Conservation (phyloP, 2,329 filamentous ascomycete species). For the Aphanoascus verrucosus region DNA sequence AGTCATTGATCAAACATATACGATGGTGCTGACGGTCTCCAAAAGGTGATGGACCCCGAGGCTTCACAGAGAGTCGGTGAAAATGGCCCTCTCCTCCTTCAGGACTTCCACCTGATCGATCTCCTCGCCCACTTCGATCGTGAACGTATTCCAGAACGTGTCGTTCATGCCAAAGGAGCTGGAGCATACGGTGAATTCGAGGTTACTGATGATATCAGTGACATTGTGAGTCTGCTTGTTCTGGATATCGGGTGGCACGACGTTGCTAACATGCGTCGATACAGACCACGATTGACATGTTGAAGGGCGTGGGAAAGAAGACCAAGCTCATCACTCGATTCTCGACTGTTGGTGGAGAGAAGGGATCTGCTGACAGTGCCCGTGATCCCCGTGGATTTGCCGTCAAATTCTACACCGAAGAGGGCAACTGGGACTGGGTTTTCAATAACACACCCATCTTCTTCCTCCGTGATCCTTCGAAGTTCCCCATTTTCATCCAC, state of each 20-base stretch:
- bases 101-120: constrained; percentile 57
- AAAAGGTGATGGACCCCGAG: constrained; percentile 42
- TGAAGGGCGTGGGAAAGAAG: constrained; percentile 54
- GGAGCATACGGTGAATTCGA: constrained; percentile 36
- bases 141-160: constrained; percentile 33
- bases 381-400: constrained; percentile 64
- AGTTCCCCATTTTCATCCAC: constrained; percentile 64
- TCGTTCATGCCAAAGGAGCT: constrained; percentile 36
- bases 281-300: constrained; percentile 38
- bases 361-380: constrained; percentile 59
- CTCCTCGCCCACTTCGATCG: constrained; percentile 41
- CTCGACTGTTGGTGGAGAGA: constrained; percentile 65
- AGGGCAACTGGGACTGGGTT: constrained; percentile 65
- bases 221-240: constrained; percentile 27
- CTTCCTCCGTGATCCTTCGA: constrained; percentile 62
- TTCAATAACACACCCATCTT: constrained; percentile 52
- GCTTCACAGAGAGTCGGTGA: constrained; percentile 44
- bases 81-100: constrained; percentile 51
- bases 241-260: not conserved
- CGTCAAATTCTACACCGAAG: constrained; percentile 61
- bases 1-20: not conserved
- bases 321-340: constrained; percentile 59
- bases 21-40: not conserved
- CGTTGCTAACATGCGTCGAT: constrained; percentile 5
- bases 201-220: constrained; percentile 41